Percentiles rank a stretch among this genome's conserved stretches.
phyloP scores from a whole-genome alignment of 345 rosid species.

The Mangifera indica region DNA sequence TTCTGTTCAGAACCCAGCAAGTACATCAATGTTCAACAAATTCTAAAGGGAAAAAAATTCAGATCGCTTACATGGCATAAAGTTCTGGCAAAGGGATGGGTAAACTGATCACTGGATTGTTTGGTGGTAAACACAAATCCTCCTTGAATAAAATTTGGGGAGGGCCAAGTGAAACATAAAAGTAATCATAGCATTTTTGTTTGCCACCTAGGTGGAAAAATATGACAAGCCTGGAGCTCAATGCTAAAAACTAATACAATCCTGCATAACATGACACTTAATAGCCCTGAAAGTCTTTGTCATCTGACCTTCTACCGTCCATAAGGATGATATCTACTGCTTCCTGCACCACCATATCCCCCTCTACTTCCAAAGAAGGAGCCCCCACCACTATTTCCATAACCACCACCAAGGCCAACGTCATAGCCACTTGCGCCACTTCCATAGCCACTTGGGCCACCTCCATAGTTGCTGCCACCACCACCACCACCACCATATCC shows the following conservation, averaged over 20 bases:
- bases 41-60: not conserved
- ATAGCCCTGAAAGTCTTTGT: not conserved
- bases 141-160: not conserved
- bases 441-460: constrained; percentile 47
- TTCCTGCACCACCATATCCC: constrained; percentile 63
- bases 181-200: not conserved
- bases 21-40: not conserved
- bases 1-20: not conserved
- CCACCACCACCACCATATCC: constrained; percentile 49
- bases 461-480: constrained; percentile 32
- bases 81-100: not conserved
- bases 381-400: constrained; percentile 38
- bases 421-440: constrained; percentile 32
- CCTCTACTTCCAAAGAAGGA: constrained; percentile 46
- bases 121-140: not conserved
- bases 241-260: constrained; percentile 15
- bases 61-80: not conserved
- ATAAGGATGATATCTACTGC: constrained; percentile 84
- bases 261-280: constrained; percentile 9
- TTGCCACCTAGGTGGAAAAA: not conserved
- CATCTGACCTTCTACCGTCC: constrained; percentile 50
- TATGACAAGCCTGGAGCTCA: not conserved
- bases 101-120: not conserved
- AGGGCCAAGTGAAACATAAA: not conserved
- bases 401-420: constrained; percentile 36